Evolutionary conservation across 1,284 basidiomycete species (phyloP).

Genomic region (Melampsora larici-populina): DNA sequence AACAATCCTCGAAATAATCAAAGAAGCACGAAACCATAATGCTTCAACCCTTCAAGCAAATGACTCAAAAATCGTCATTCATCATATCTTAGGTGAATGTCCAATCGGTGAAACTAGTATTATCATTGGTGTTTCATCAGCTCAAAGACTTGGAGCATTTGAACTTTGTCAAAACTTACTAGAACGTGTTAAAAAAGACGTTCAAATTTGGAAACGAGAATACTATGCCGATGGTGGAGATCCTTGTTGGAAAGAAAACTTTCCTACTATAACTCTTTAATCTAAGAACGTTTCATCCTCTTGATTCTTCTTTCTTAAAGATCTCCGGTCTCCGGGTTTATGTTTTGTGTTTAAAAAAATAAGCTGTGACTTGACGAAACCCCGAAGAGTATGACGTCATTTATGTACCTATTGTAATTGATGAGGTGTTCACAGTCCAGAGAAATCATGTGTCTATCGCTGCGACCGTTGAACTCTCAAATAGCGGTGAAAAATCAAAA

Average conservation of each 20-base stretch:
- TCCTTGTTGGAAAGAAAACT: constrained; percentile 50
- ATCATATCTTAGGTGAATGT: constrained; percentile 76
- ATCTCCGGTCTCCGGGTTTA: no score
- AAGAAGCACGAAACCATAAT: neutral
- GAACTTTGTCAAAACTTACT: constrained; percentile 73
- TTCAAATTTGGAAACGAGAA: constrained; percentile 85
- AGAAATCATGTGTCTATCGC: no score
- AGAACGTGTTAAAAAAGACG: constrained; percentile 75
- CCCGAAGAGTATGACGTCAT: no score
- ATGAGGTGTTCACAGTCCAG: no score
- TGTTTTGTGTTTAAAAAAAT: no score
- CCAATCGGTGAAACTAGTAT: constrained; percentile 76
- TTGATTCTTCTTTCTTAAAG: no score
- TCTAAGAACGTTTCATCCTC: no score
- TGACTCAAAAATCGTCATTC: constrained; percentile 58
- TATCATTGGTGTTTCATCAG: constrained; percentile 77
- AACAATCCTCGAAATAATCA: constrained; percentile 35
- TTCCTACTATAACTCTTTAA: no score
- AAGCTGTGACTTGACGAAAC: no score
- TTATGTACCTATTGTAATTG: no score
- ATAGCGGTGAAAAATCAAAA: no score
- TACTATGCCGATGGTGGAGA: constrained; percentile 64
- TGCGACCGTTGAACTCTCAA: no score
- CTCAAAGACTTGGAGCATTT: constrained; percentile 77
- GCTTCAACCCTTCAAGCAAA: neutral